These are phyloP conservation scores for Chlamydomonas sp. DNA, from an alignment of 139 green algal species.

Conservation along the genomic window DNA sequence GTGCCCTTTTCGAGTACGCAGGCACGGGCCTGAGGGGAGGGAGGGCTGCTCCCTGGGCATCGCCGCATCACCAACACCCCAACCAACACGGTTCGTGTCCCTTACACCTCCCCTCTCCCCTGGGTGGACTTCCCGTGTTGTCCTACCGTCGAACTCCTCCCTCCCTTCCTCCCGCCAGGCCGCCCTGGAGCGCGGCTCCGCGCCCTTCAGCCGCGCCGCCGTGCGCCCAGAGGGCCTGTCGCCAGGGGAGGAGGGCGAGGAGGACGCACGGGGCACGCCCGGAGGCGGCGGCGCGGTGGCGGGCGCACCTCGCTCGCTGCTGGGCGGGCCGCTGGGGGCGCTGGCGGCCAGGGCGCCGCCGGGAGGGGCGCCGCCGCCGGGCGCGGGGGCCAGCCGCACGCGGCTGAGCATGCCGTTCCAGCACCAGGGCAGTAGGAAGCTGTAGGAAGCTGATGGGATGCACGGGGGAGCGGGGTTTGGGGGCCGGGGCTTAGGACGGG, in stretches of 20 bases:
- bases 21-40: not conserved
- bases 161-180: slow-evolving; percentile 21
- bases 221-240: slow-evolving; percentile 47
- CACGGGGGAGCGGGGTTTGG: too few relatives aligned
- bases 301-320: not conserved
- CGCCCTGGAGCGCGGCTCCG: slow-evolving; percentile 49
- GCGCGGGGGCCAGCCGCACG: too few relatives aligned
- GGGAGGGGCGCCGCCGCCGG: too few relatives aligned
- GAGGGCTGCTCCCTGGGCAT: not conserved
- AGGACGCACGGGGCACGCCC: not conserved
- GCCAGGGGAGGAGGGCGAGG: slow-evolving; percentile 25
- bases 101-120: not conserved
- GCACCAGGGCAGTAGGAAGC: too few relatives aligned
- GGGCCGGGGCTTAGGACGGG: too few relatives aligned
- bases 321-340: slow-evolving; percentile 18
- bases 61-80: not conserved
- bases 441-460: too few relatives aligned
- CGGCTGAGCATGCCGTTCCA: too few relatives aligned
- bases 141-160: too few relatives aligned
- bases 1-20: not conserved
- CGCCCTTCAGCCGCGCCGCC: slow-evolving; percentile 55
- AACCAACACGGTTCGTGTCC: too few relatives aligned
- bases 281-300: not conserved
- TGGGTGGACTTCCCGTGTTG: not conserved
- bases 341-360: not conserved